Conservation (phyloP, 2,329 filamentous ascomycete species). For the Fusarium equiseti region DNA sequence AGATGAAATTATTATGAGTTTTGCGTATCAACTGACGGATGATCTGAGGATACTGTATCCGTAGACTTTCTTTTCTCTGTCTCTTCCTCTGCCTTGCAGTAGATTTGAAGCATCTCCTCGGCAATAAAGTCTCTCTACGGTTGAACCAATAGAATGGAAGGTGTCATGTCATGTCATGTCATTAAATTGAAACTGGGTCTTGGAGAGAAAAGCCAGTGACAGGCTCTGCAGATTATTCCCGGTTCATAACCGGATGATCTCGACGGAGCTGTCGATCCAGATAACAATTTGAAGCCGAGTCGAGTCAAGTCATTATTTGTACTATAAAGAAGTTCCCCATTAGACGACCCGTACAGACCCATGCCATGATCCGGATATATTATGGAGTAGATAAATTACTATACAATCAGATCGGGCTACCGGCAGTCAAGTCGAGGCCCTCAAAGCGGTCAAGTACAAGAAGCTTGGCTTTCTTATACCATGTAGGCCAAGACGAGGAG, state of each 20-base stretch:
- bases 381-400: not conserved
- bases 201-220: slow-evolving; percentile 13
- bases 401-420: slow-evolving; percentile 10
- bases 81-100: not conserved
- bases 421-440: slow-evolving; percentile 3
- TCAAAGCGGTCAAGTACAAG: not conserved
- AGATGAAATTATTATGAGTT: not conserved
- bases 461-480: slow-evolving; percentile 7
- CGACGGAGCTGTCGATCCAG: slow-evolving; percentile 6
- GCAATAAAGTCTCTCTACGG: not conserved
- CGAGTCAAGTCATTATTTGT: not conserved
- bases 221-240: slow-evolving; percentile 34
- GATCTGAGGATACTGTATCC: not conserved
- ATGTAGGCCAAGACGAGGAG: not conserved
- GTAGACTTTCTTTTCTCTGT: not conserved
- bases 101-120: not conserved
- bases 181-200: slow-evolving; percentile 20
- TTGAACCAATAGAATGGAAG: slow-evolving; percentile 18
- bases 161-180: slow-evolving; percentile 14
- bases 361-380: not conserved
- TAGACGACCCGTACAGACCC: not conserved
- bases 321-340: not conserved
- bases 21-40: not conserved
- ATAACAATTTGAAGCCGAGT: not conserved
- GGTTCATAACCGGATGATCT: slow-evolving; percentile 40